Evolutionary conservation across 148 eudicot species (phyloP).

Genomic region (Euryodendron excelsum): DNA sequence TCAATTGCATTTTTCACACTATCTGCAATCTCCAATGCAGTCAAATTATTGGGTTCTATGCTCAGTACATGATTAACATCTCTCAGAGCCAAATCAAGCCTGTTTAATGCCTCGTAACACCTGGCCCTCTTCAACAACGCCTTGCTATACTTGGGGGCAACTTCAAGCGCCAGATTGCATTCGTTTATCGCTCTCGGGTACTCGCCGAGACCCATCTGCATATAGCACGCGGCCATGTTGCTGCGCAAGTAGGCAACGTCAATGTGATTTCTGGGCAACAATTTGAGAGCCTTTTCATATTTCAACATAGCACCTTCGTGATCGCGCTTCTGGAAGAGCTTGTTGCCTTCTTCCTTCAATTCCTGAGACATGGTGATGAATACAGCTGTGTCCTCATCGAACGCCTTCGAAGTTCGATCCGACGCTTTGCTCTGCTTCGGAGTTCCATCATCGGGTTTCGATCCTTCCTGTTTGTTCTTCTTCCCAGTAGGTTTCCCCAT

Average conservation of each 20-base stretch:
- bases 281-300: constrained; percentile 85
- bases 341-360: constrained; percentile 82
- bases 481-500: constrained; percentile 84
- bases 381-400: constrained; percentile 93
- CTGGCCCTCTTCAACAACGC: constrained; percentile 85
- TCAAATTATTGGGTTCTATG: constrained; percentile 81
- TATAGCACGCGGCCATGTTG: constrained; percentile 85
- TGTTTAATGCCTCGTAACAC: constrained; percentile 82
- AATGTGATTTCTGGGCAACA: constrained; percentile 80
- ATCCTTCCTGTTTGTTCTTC: constrained; percentile 40
- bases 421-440: constrained; percentile 34
- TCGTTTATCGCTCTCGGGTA: constrained; percentile 86
- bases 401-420: constrained; percentile 60
- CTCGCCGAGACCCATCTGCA: constrained; percentile 88
- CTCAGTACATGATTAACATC: constrained; percentile 77
- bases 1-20: constrained; percentile 56
- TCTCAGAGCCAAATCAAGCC: constrained; percentile 76
- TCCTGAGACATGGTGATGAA: constrained; percentile 94
- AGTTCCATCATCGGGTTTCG: constrained; percentile 29
- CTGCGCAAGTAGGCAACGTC: constrained; percentile 78
- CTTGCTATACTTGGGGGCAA: constrained; percentile 96
- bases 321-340: constrained; percentile 67
- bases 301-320: constrained; percentile 89
- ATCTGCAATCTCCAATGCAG: constrained; percentile 70
- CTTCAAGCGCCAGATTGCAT: constrained; percentile 90